These are phyloP conservation scores for Nakataea oryzae DNA, from an alignment of 2,329 filamentous ascomycete species.

Conservation along the genomic window DNA sequence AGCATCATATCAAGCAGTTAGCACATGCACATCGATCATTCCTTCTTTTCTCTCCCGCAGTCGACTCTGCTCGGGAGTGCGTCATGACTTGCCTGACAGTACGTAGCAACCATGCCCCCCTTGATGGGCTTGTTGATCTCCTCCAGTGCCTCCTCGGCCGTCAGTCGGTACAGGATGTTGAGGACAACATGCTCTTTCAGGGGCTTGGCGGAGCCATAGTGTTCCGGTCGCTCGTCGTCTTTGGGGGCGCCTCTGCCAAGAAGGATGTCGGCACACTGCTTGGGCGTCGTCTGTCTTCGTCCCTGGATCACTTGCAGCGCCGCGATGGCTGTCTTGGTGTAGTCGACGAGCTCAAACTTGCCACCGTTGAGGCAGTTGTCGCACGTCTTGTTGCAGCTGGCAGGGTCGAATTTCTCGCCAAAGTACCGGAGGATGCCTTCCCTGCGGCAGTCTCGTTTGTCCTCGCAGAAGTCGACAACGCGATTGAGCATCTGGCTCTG, in stretches of 20 bases:
- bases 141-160: slow-evolving; percentile 60
- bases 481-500: slow-evolving; percentile 77
- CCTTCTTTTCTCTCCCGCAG: not conserved
- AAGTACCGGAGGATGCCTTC: slow-evolving; percentile 91
- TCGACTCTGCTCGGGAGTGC: not conserved
- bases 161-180: slow-evolving; percentile 69
- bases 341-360: slow-evolving; percentile 64
- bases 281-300: slow-evolving; percentile 55
- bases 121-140: slow-evolving; percentile 60
- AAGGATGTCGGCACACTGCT: slow-evolving; percentile 77
- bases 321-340: slow-evolving; percentile 62
- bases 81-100: slow-evolving; percentile 50
- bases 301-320: slow-evolving; percentile 60
- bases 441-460: slow-evolving; percentile 75
- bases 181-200: slow-evolving; percentile 70
- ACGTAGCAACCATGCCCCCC: slow-evolving; percentile 58
- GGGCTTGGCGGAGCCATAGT: slow-evolving; percentile 58
- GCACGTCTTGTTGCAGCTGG: slow-evolving; percentile 64
- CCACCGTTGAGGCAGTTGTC: slow-evolving; percentile 78
- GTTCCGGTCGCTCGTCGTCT: slow-evolving; percentile 38
- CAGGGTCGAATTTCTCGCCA: slow-evolving; percentile 66
- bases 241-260: slow-evolving; percentile 57
- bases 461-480: slow-evolving; percentile 83
- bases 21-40: not conserved
- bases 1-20: not conserved